These are phyloP conservation scores for Cokeromyces recurvatus DNA, from an alignment of 371 early-diverging fungal genomes.

Conservation along the genomic window DNA sequence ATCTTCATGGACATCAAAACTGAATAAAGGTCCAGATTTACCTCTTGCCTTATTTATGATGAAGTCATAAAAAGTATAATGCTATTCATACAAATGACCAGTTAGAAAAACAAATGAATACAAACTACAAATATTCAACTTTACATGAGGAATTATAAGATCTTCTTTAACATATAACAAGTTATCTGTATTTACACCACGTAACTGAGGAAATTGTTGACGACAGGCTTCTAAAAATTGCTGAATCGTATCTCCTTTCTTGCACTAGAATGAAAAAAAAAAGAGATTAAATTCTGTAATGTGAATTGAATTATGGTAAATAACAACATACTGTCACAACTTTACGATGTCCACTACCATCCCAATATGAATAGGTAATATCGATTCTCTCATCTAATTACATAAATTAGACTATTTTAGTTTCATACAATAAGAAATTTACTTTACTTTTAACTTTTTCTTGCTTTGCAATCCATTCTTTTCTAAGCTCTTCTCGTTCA, in stretches of 20 bases:
- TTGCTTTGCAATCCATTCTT: slow-evolving; percentile 78
- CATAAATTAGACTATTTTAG: neutral
- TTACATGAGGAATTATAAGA: slow-evolving; percentile 90
- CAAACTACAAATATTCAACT: too few relatives aligned
- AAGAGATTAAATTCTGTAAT: neutral
- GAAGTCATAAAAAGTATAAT: slow-evolving; percentile 95
- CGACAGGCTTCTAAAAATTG: slow-evolving; percentile 84
- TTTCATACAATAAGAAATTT: too few relatives aligned
- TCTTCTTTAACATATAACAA: slow-evolving; percentile 94
- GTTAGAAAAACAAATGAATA: neutral
- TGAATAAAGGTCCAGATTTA: slow-evolving; percentile 93
- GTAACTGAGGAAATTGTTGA: slow-evolving; percentile 76
- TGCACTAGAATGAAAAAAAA: too few relatives aligned
- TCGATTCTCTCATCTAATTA: slow-evolving; percentile 66
- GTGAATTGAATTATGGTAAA: neutral
- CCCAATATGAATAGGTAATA: slow-evolving; percentile 94
- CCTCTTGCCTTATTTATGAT: slow-evolving; percentile 94
- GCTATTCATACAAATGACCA: slow-evolving; percentile 33
- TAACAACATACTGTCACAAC: slow-evolving; percentile 58
- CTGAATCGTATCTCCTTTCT: slow-evolving; percentile 87
- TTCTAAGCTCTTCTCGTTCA: slow-evolving; percentile 54
- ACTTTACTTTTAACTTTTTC: slow-evolving; percentile 65
- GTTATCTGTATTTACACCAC: slow-evolving; percentile 81
- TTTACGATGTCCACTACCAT: slow-evolving; percentile 92
- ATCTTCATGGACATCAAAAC: slow-evolving; percentile 93